Evolutionary conservation across 768 basidiomycete species (phyloP).

Genomic region (Suillus placidus): DNA sequence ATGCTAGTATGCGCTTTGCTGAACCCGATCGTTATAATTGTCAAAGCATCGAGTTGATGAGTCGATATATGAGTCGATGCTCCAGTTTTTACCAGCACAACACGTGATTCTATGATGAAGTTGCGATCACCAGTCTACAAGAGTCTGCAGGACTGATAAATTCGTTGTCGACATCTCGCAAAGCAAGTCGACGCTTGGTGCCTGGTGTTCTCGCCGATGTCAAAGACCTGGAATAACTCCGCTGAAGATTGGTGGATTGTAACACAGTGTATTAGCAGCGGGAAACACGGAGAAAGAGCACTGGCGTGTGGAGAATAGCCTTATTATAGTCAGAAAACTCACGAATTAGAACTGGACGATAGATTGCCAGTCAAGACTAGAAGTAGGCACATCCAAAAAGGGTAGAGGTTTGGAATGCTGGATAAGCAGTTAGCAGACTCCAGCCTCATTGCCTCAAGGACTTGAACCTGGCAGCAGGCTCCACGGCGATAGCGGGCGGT

Average conservation of each 20-base stretch:
- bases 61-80: not conserved
- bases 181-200: not conserved
- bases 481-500: too few species aligned
- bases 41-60: not conserved
- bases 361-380: not conserved
- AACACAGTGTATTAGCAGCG: not conserved
- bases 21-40: not conserved
- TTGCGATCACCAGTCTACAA: not conserved
- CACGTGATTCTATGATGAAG: not conserved
- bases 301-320: not conserved
- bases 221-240: slow-evolving; percentile 52
- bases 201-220: slow-evolving; percentile 19
- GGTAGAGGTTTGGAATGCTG: too few species aligned
- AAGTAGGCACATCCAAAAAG: not conserved
- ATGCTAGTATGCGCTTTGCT: not conserved
- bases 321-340: not conserved
- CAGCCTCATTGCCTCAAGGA: not conserved
- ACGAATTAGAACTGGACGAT: not conserved
- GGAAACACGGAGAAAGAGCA: not conserved
- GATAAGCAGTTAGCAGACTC: not conserved
- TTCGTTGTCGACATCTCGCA: not conserved
- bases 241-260: slow-evolving; percentile 40
- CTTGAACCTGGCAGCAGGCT: not conserved
- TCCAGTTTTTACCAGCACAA: not conserved
- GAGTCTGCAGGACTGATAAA: not conserved